phyloP scores from a whole-genome alignment of 148 eudicot species.

The Dianthus caryophyllus region DNA sequence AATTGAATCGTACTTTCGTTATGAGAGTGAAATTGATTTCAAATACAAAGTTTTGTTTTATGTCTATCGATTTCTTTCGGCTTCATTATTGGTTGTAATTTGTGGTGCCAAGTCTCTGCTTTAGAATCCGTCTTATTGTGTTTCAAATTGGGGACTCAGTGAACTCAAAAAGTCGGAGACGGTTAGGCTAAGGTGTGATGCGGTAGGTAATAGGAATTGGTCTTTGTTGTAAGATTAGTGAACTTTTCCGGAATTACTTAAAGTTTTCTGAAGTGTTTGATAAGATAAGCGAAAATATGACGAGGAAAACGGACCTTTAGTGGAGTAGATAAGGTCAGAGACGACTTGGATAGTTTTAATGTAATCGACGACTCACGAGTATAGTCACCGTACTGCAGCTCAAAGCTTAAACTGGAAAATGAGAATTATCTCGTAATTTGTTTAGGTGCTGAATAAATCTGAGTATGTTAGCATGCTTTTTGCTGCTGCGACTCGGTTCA shows the following conservation, averaged over 20 bases:
- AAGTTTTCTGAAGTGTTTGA: no score
- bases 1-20: not conserved
- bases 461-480: not conserved
- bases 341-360: not conserved
- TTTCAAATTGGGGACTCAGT: not conserved
- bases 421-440: not conserved
- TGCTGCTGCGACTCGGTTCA: not conserved
- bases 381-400: not conserved
- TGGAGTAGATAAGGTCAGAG: not conserved
- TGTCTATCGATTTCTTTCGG: not conserved
- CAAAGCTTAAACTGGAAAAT: not conserved
- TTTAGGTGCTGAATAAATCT: not conserved
- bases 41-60: not conserved
- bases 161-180: not conserved
- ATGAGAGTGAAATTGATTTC: not conserved
- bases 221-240: not conserved
- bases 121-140: not conserved
- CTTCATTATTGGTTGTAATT: no score
- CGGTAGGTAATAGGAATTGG: no score
- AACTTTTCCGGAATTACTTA: no score
- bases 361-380: not conserved
- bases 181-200: not conserved
- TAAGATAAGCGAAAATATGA: no score
- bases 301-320: no score
- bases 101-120: no score